phyloP scores from a whole-genome alignment of 164 flowering plant genomes.

The Vitis cinerea region DNA sequence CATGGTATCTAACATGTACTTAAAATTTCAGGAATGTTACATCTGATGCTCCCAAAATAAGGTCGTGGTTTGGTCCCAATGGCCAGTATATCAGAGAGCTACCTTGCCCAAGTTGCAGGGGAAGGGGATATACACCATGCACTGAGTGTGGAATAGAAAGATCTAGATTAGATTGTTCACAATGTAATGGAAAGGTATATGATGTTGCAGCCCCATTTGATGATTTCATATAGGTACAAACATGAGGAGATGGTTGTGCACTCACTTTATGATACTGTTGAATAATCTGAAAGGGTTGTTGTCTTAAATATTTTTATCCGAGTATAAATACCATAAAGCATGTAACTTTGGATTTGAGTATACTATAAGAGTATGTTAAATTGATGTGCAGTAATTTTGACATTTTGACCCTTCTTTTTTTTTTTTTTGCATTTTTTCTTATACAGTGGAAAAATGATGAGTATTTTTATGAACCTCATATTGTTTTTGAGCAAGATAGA shows the following conservation, averaged over 20 bases:
- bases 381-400: too few species aligned
- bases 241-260: too few species aligned
- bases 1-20: background rate
- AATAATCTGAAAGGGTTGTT: too few species aligned
- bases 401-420: background rate
- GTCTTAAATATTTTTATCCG: too few species aligned
- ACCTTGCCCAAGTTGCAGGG: conserved; percentile 97
- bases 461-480: too few species aligned
- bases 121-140: conserved; percentile 90
- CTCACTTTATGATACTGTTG: too few species aligned
- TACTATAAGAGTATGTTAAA: too few species aligned
- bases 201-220: background rate
- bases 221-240: too few species aligned
- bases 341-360: too few species aligned
- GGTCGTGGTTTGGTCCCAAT: conserved; percentile 97
- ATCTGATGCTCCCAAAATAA: conserved; percentile 38
- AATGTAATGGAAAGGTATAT: conserved; percentile 80
- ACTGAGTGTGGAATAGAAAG: conserved; percentile 88
- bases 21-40: conserved; percentile 41
- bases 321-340: too few species aligned
- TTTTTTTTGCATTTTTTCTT: background rate
- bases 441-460: too few species aligned
- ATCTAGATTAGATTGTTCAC: conserved; percentile 69
- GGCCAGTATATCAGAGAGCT: conserved; percentile 93
- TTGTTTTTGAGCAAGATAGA: too few species aligned